Base-by-base conservation (phyloP, 441 rosid species). In the Raphanus hybrid region DNA sequence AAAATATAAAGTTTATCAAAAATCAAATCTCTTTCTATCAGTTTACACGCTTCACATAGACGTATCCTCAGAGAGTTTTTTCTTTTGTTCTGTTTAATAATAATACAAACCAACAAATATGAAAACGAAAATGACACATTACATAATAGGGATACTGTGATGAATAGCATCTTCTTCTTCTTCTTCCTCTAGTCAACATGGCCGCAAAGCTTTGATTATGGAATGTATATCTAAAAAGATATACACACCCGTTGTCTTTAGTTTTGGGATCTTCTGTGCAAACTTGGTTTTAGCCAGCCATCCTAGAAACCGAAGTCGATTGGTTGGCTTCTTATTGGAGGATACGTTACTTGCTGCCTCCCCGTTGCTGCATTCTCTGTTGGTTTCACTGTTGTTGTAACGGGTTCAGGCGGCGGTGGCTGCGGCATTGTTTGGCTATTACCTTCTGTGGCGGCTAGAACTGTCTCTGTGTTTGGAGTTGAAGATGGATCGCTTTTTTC, bases 311-410 rank as follows among this genome's bases (percentile, higher is more conserved):
- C 79, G 16, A 79, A 75, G 0, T 74, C 79, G 43, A 70, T 74
- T 64, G 79, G 75, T 16, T 79, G 72, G 59, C 62, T 74, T 79
- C 75, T 70, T 65, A 70, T 70, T 41, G 82, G 82, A 48, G 82
- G 79, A 29, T 16, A 27, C 0, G 64, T 16, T 67, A 73, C 78
- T 41, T 60, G 50, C 20, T 23, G 76, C 76, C 55, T 79, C 64
- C 20, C 69, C 0, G 79, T 34, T 69, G 72, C 27, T 41, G 57
- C 75, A 70, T 34, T 74, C 62, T 79, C 82, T 23, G 39, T 27
- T 74, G 82, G 68, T 35, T 70, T 75, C 73, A 55, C 67, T 73
- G 78, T 29, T 12, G 77, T 67, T n/a, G 75, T 18, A 39, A 32
- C 61, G 3, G 71, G 10, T 74, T 74, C 82, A 70, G 69, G 63